Percentiles rank a stretch among this genome's conserved stretches.
These are phyloP conservation scores for Phialocephala sp. DNA, from an alignment of 2,329 filamentous ascomycete genomes.

Conservation along the genomic window DNA sequence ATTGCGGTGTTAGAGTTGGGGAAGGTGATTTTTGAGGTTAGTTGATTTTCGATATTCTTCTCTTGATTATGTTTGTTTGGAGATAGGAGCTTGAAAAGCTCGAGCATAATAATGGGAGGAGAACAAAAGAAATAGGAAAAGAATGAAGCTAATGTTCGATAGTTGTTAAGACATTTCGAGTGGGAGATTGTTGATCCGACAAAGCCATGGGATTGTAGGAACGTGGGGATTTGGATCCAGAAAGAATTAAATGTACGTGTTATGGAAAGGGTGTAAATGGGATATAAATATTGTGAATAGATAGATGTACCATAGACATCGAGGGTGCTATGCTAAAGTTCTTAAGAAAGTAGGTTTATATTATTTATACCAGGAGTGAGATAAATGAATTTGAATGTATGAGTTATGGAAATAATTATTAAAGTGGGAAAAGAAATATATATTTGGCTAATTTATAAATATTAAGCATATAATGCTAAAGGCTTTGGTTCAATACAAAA, in stretches of 20 bases:
- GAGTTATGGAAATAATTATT: no score
- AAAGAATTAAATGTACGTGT: slow-evolving; percentile 13
- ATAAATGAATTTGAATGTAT: no score
- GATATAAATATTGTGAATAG: no score
- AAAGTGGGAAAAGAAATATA: no score
- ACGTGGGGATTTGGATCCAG: slow-evolving; percentile 17
- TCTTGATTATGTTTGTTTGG: neutral
- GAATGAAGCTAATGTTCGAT: neutral
- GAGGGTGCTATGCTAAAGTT: no score
- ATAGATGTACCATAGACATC: no score
- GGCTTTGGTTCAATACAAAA: no score
- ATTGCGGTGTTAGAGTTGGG: slow-evolving; percentile 43
- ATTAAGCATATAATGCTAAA: no score
- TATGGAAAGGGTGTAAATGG: slow-evolving; percentile 5
- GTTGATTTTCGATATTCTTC: neutral
- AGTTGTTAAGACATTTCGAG: slow-evolving; percentile 21
- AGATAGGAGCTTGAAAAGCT: neutral
- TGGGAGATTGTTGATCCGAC: slow-evolving; percentile 19
- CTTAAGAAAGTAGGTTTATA: no score
- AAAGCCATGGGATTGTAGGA: slow-evolving; percentile 14
- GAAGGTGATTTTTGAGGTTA: slow-evolving; percentile 41
- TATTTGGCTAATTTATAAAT: neutral
- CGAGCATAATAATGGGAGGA: no score
- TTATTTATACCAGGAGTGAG: no score
- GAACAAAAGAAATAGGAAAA: no score